A percentile compares a stretch with the other conserved stretches of the same genome.
These are phyloP conservation scores for Paspalum vaginatum DNA, from an alignment of 176 grass and related monocot genomes.

Conservation along the genomic window DNA sequence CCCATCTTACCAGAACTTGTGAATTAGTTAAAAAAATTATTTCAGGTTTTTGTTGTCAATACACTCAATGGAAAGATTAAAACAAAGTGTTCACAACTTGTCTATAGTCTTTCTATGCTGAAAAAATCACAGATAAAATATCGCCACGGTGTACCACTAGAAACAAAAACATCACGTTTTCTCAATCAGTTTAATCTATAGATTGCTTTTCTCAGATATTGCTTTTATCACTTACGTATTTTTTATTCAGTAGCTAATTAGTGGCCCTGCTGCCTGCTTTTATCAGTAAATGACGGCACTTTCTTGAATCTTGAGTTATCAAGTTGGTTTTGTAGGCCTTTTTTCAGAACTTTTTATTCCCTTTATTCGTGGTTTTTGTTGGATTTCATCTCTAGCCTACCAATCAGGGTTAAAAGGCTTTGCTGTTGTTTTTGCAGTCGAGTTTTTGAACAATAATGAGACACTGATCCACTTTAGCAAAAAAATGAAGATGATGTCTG, in stretches of 20 bases:
- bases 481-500: background rate
- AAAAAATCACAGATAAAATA: background rate
- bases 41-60: background rate
- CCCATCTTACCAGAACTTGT: background rate
- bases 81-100: background rate
- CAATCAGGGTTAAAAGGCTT: background rate
- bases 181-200: background rate
- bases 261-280: background rate
- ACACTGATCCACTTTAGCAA: background rate
- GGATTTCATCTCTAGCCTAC: background rate
- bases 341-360: background rate
- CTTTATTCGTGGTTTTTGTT: conserved; percentile 1
- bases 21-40: background rate
- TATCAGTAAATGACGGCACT: background rate
- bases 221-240: background rate
- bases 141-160: background rate
- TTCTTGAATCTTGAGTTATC: background rate
- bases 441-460: background rate
- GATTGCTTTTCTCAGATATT: conserved; percentile 1
- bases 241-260: conserved; percentile 1
- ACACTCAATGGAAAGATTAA: background rate
- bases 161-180: background rate
- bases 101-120: background rate
- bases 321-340: background rate
- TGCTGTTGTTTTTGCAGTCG: background rate